Evolutionary conservation across 2,329 filamentous ascomycete species (phyloP), one percentile per base, ranked within the genome.

Genomic region (Bipolaris sorokiniana): DNA sequence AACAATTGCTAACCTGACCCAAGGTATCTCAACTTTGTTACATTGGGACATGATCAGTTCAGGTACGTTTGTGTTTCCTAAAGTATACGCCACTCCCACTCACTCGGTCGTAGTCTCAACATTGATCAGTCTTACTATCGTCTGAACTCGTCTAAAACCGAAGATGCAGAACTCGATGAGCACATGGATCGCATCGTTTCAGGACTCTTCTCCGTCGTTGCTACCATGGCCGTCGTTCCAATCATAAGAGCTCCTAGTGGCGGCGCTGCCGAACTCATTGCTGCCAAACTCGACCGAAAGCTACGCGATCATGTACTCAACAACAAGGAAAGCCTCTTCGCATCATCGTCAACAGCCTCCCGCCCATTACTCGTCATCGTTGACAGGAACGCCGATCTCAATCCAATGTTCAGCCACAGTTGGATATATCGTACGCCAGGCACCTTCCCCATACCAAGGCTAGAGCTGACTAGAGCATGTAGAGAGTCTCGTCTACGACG

Each of bases 371-470:
- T 99, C 44, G 87, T 99, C 64, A 90, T 99, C 50, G 89, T 98
- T 46, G 95, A 99, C 77, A 89, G 95, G 66, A 98, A 97, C 71
- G 88, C 99, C 42, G 95, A 99, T 76, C 80, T 99, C 51, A 92
- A 97, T 63, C 93, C 95, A 2, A 98, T 99, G 95, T 84, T 99
- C n/a, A 97, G 94, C 13, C 95, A 99, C 78, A 97, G 93, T 1
- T 93, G 90, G 90, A 92, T 87, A 3, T 58, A 58, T 40, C 51
- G 46, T 37, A 48, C 33, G 46, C 10, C 15, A 36, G 26, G 13
- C 10, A 28, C 11, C 20, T 13, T 33, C 15, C 15, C 7, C 16
- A 34, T 22, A n/a, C 11, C 10, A 46, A 20, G 13, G 11, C 15
- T 6, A 15, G 16, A 22, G 28, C 46, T 48, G 33, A 48, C 46